Evolutionary conservation across 2,329 filamentous ascomycete species (phyloP).

Genomic region (Emmonsiellopsis sp.): DNA sequence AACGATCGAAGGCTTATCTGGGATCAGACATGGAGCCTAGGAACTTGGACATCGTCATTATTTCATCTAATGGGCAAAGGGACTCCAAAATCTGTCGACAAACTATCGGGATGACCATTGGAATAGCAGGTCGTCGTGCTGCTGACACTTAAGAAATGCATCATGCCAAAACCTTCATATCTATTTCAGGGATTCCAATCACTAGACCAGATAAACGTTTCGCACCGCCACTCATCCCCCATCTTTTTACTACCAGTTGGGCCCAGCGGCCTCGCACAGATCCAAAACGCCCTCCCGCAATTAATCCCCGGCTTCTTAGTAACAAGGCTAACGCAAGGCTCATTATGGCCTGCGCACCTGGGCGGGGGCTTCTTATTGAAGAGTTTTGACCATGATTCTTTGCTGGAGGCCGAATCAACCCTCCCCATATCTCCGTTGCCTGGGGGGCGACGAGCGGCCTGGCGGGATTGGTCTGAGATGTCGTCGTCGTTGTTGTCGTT

Average conservation of each 20-base stretch:
- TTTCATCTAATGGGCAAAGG: too few species aligned
- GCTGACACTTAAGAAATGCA: too few species aligned
- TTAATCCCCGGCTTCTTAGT: slow-evolving; percentile 90
- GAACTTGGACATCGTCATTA: too few species aligned
- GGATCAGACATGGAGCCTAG: too few species aligned
- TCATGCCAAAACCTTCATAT: too few species aligned
- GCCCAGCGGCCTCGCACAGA: slow-evolving; percentile 67
- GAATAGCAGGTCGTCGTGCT: too few species aligned
- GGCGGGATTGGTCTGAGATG: too few species aligned
- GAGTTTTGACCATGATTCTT: slow-evolving; percentile 78
- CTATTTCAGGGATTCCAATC: slow-evolving; percentile 43
- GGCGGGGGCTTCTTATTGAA: slow-evolving; percentile 67
- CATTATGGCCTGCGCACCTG: slow-evolving; percentile 71
- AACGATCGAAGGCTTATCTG: too few species aligned
- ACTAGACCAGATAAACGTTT: slow-evolving; percentile 67
- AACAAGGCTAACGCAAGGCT: slow-evolving; percentile 72
- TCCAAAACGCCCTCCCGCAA: slow-evolving; percentile 58
- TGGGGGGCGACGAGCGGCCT: slow-evolving; percentile 2
- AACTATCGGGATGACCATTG: too few species aligned
- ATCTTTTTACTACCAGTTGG: slow-evolving; percentile 78
- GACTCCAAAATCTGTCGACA: too few species aligned
- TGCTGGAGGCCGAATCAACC: slow-evolving; percentile 59
- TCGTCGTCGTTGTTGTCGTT: background rate
- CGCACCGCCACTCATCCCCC: slow-evolving; percentile 77
- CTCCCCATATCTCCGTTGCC: slow-evolving; percentile 36